Evolutionary conservation across 139 green algal species (phyloP), one percentile per base, ranked within the genome.

Genomic region (Micractinium sp.): DNA sequence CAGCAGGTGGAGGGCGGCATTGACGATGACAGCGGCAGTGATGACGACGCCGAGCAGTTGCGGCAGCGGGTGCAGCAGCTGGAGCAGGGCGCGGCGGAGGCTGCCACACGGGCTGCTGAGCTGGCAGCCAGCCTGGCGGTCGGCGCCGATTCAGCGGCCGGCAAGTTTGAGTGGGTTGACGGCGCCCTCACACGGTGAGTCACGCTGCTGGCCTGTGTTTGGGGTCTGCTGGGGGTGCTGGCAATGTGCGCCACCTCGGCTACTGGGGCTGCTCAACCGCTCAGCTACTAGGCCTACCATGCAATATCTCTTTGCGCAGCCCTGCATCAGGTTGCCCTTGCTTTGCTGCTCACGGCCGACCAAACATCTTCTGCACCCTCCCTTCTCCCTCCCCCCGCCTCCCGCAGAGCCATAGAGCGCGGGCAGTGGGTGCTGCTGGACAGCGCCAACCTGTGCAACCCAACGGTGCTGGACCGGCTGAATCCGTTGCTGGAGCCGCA

Each of bases 141-240:
- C 36, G 92, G 90, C n/a, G 85, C 67, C 16, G 89, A 78, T 31
- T 84, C 80, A 20, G 89, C 87, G 3, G 92, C 89, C 20, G 97
- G 98, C 36, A 94, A 95, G 20, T 99, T 99, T 94, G 96, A 99
- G 91, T 99, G 98, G 98, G 96, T 99, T 35, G 98, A 99, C 87
- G 98, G 98, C 29, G 93, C 91, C 22, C 92, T 99, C 63, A 95
- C 97, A 0, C 85, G 88, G 88, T 89, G 77, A 91, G 78, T 31
- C 36, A 67, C 16, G 23, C 5, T 47, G 27, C 1, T 66, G 38
- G n/a, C 31, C 16, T 20, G 29, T 80, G 81, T 2, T 56, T 60
- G 35, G 75, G 35, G 36, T 60, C 33, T 14, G 5, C 31, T 47
- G n/a, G 67, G 1, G 67, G 23, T 75, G 25, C 67, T 18, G 22